Evolutionary conservation across 192 early-diverging fungal genomes (phyloP).

Genomic region (Geosiphon pyriformis): DNA sequence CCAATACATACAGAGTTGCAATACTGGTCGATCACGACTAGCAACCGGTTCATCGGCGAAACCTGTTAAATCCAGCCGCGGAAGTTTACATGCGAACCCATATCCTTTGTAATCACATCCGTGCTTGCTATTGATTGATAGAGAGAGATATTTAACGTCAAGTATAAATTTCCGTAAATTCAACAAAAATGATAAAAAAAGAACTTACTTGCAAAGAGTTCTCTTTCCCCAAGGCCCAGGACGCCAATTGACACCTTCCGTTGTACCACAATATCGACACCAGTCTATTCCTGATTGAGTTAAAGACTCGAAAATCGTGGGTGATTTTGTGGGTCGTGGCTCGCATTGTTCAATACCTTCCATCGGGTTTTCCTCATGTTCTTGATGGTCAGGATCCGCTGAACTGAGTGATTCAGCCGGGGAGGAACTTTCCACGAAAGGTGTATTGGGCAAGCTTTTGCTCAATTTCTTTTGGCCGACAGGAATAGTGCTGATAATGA

Average conservation of each 20-base stretch:
- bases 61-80: slow-evolving; percentile 74
- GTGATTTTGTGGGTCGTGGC: slow-evolving; percentile 30
- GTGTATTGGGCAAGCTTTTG: slow-evolving; percentile 2
- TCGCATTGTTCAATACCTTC: slow-evolving; percentile 1
- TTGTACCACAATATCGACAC: slow-evolving; percentile 92
- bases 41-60: slow-evolving; percentile 72
- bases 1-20: slow-evolving; percentile 68
- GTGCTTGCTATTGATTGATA: slow-evolving; percentile 58
- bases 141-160: slow-evolving; percentile 16
- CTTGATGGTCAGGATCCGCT: not conserved
- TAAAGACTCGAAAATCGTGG: slow-evolving; percentile 60
- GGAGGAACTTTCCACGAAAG: not conserved
- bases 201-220: slow-evolving; percentile 81
- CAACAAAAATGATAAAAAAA: not conserved
- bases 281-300: slow-evolving; percentile 66
- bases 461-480: too few species aligned
- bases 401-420: not conserved
- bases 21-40: slow-evolving; percentile 75
- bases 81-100: slow-evolving; percentile 84
- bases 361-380: not conserved
- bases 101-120: slow-evolving; percentile 95
- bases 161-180: not conserved
- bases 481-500: too few species aligned
- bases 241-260: slow-evolving; percentile 83
- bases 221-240: slow-evolving; percentile 94